phyloP scores from a whole-genome alignment of 208 protist genomes.

The Trypanosoma platydactyli region DNA sequence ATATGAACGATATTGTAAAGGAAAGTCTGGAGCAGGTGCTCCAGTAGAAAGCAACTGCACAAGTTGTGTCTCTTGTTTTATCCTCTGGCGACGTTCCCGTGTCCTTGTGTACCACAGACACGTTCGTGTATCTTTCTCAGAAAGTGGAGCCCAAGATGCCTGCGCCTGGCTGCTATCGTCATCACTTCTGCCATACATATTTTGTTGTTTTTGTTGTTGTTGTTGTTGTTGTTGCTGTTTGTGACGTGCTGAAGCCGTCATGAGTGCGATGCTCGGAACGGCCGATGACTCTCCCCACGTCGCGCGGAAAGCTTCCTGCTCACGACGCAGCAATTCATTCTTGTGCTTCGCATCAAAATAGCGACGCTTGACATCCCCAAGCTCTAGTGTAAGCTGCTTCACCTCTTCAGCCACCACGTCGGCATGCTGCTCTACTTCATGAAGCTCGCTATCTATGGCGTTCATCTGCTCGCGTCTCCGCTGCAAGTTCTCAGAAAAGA shows the following conservation, averaged over 20 bases:
- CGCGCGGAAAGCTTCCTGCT: slow-evolving; percentile 41
- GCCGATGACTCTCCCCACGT: slow-evolving; percentile 45
- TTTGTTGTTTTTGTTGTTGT: slow-evolving; percentile 17
- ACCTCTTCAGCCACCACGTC: slow-evolving; percentile 91
- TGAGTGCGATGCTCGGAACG: slow-evolving; percentile 18
- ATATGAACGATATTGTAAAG: slow-evolving; percentile 55
- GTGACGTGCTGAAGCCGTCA: slow-evolving; percentile 12
- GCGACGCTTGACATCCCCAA: slow-evolving; percentile 90
- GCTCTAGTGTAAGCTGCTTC: slow-evolving; percentile 79
- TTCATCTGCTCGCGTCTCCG: slow-evolving; percentile 92
- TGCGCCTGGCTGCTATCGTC: not conserved
- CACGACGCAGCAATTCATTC: slow-evolving; percentile 65
- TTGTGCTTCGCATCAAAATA: slow-evolving; percentile 92
- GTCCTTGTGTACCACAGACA: slow-evolving; percentile 28
- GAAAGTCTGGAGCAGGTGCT: slow-evolving; percentile 54
- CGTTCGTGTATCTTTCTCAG: not conserved
- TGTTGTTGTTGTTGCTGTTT: slow-evolving; percentile 18
- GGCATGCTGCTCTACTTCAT: slow-evolving; percentile 56
- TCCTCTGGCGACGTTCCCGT: slow-evolving; percentile 27
- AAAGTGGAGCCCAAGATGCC: not conserved
- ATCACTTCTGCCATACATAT: not conserved
- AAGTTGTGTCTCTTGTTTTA: slow-evolving; percentile 35
- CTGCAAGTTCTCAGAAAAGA: slow-evolving; percentile 93
- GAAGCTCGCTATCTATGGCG: slow-evolving; percentile 63
- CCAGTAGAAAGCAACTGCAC: slow-evolving; percentile 56